Conservation (phyloP, 441 rosid genomes). For the Geranium incanum region DNA sequence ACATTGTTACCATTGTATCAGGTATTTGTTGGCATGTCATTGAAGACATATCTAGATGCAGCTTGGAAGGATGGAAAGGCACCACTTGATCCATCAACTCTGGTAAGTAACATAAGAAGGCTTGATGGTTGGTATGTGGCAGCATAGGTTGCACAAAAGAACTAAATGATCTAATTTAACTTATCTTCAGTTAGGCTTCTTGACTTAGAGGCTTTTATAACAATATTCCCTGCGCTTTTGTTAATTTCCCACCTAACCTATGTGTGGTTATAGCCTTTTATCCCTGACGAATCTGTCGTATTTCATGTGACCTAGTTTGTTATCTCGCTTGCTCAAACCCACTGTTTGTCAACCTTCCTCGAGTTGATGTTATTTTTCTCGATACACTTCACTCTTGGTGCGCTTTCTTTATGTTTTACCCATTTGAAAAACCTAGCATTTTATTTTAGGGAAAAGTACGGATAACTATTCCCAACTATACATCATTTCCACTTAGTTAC, state of each 20-base stretch:
- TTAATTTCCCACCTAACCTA: background rate
- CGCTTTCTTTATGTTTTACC: no score
- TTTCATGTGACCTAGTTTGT: no score
- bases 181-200: background rate
- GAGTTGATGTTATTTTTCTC: no score
- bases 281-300: no score
- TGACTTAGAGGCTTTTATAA: background rate
- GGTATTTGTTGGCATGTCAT: conserved; percentile 97
- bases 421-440: no score
- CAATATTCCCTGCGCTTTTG: background rate
- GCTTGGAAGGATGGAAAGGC: conserved; percentile 99
- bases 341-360: no score
- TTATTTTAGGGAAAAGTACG: no score
- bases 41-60: conserved; percentile 88
- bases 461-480: no score
- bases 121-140: background rate
- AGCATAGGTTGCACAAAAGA: background rate
- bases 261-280: background rate
- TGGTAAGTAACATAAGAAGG: conserved; percentile 40
- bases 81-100: conserved; percentile 84
- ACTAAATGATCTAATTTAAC: background rate
- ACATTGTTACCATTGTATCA: conserved; percentile 22
- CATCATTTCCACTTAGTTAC: no score
- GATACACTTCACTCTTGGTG: no score
- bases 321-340: no score